Percentiles rank a stretch among this genome's conserved stretches.
Conservation (phyloP, 805 yeast genomes). For the Pichia paraexigua region DNA sequence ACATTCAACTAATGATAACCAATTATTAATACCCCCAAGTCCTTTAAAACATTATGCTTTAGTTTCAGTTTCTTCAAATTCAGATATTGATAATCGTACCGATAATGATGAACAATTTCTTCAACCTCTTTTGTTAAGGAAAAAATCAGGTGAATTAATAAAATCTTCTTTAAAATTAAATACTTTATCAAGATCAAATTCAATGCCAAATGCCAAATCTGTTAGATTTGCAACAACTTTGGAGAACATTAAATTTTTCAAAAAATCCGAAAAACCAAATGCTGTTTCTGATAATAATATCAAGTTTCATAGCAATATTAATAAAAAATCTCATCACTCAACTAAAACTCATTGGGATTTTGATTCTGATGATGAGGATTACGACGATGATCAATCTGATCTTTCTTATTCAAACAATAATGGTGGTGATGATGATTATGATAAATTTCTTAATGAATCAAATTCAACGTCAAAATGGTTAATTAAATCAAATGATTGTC, state of each 20-base stretch:
- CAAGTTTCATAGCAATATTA: constrained; percentile 10
- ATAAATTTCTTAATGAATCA: constrained; percentile 11
- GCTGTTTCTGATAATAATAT: constrained; percentile 41
- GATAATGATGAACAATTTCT: neutral
- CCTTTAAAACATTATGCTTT: constrained; percentile 2
- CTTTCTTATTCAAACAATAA: neutral
- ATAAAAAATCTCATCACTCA: constrained; percentile 1
- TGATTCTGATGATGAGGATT: constrained; percentile 21
- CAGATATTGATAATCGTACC: neutral
- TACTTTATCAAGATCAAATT: constrained; percentile 31
- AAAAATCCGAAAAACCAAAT: constrained; percentile 51
- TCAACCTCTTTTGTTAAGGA: constrained; percentile 31
- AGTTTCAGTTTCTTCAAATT: constrained; percentile 2
- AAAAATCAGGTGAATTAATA: constrained; percentile 46
- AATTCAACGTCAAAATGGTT: constrained; percentile 23
- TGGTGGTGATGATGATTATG: constrained; percentile 12
- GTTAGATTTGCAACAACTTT: constrained; percentile 58
- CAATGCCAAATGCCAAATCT: constrained; percentile 48
- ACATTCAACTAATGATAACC: neutral
- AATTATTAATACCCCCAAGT: neutral
- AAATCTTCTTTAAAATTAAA: constrained; percentile 42
- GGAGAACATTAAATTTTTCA: constrained; percentile 57
- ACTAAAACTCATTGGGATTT: constrained; percentile 22
- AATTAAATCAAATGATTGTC: constrained; percentile 26
- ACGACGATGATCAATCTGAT: constrained; percentile 11